Evolutionary conservation across 257 asterid genomes (phyloP), one percentile per base, ranked within the genome.

Genomic region (Nicotiana otophora): DNA sequence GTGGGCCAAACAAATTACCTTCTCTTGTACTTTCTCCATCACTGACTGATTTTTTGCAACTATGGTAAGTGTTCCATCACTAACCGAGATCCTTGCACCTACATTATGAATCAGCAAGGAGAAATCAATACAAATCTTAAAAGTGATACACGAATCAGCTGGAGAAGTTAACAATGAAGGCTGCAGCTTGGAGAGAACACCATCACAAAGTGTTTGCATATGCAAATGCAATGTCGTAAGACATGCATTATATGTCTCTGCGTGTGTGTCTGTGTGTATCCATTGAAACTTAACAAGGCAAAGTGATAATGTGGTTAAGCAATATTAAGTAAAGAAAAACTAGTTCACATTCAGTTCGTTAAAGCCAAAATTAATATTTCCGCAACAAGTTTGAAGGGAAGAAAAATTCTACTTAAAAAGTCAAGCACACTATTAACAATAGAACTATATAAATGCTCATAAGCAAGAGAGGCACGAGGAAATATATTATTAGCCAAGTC

Each of bases 41-140:
- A 91, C 91, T 28, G 88, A 69, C 82, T 92, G 95, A 85, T 92
- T 96, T 89, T 93, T 96, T 81, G 99, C 98, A 85, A 90, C 92
- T 78, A 96, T 53, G 7, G 97, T 93, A 82, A 96, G 88, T 55
- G 86, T 90, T 65, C 98, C 97, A 69, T 94, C 98, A 88, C 90
- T 87, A 84, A 93, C 96, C 46, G 97, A 91, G 69, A 96, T 91
- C 92, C 89, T 89, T 72, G 93, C 98, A 84, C 99, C 98, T 96
- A 92, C 81, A 81, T 64, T 83, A 86, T 68, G 63, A 79, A 82
- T 67, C 83, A 80, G 89, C 80, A 82, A 42, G 67, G 81, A 78
- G 26, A 85, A 63, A 83, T 12, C n/a, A 76, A 72, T 6, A 5
- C 36, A 51, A 63, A 36, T 28, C 36, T 78, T 68, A 36, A 28